Evolutionary conservation across 768 basidiomycete genomes (phyloP), one percentile per base, ranked within the genome.

Genomic region (Astraeus odoratus): DNA sequence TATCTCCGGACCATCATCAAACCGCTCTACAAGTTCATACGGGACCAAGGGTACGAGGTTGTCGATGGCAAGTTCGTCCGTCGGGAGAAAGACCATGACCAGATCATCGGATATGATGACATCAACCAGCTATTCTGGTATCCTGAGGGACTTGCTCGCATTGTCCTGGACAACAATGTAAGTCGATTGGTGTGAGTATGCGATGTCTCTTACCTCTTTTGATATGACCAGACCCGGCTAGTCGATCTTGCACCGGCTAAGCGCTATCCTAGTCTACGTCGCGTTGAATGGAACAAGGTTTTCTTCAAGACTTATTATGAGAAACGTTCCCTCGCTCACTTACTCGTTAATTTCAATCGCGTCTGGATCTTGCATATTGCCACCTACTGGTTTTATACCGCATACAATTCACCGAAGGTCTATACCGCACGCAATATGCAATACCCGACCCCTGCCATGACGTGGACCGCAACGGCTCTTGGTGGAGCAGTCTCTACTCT

Each of bases 91-190:
- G 96, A 98, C 57, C 96, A 98, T 66, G 80, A 92, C 49, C 73
- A 91, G 55, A 89, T 97, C 61, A 93, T 98, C 55, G 96, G 96
- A n/a, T 99, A 99, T 61, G 96, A 99, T 64, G 96, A 99, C 63
- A 90, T 99, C 69, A 99, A 99, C 64, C 96, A 99, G 59, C 72
- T 98, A 19, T 99, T 99, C 69, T 99, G 96, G 96, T 99, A 98
- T 64, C 96, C 96, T 3, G 96, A 99, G 64, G 96, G 96, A 41
- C 76, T 99, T 43, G 86, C 90, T 1, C 85, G 89, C 55, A 97
- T 99, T 54, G 81, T 92, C 12, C 75, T 98, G 24, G 74, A 71
- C 27, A 92, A 97, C 63, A 88, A 86, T 57, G 91, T 93, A 54
- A 46, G 80, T 67, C 15, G 5, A 0, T 19, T 23, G 25, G 0